phyloP scores from a whole-genome alignment of 2,329 filamentous ascomycete genomes.

The Colletotrichum sojae region DNA sequence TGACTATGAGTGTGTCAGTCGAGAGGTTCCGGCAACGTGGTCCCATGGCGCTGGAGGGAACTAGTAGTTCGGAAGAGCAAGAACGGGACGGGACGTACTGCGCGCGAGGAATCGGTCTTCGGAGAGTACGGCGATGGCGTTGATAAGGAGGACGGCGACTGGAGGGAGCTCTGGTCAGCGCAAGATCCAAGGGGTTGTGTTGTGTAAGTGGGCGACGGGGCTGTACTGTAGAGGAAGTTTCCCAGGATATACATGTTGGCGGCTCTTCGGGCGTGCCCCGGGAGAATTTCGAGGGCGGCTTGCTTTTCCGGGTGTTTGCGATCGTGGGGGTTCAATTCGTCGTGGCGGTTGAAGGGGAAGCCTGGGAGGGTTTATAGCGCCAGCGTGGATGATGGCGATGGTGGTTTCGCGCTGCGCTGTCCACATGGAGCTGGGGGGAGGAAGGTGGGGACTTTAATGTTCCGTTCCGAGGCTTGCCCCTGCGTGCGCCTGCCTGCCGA shows the following conservation, averaged over 20 bases:
- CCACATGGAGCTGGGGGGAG: slow-evolving; percentile 27
- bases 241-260: slow-evolving; percentile 75
- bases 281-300: neutral
- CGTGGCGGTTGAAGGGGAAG: neutral
- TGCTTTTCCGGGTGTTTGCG: neutral
- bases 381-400: slow-evolving; percentile 23
- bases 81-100: slow-evolving; percentile 56
- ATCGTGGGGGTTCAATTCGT: slow-evolving; percentile 8
- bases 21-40: neutral
- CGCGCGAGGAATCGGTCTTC: slow-evolving; percentile 92
- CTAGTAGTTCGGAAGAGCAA: too few relatives aligned
- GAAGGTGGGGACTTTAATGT: slow-evolving; percentile 13
- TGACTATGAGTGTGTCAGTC: slow-evolving; percentile 62
- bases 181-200: neutral
- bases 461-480: slow-evolving; percentile 31
- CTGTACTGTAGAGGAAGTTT: slow-evolving; percentile 76
- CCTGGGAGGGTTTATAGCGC: neutral
- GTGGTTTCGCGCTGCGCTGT: slow-evolving; percentile 25
- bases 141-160: slow-evolving; percentile 89
- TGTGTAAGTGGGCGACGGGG: slow-evolving; percentile 11
- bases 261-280: neutral
- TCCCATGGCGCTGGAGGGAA: neutral
- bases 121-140: slow-evolving; percentile 92
- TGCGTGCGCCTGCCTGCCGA: slow-evolving; percentile 6
- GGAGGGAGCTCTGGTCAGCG: slow-evolving; percentile 6